Evolutionary conservation across 2,329 filamentous ascomycete genomes (phyloP).

Genomic region (Phialocephala subalpina): DNA sequence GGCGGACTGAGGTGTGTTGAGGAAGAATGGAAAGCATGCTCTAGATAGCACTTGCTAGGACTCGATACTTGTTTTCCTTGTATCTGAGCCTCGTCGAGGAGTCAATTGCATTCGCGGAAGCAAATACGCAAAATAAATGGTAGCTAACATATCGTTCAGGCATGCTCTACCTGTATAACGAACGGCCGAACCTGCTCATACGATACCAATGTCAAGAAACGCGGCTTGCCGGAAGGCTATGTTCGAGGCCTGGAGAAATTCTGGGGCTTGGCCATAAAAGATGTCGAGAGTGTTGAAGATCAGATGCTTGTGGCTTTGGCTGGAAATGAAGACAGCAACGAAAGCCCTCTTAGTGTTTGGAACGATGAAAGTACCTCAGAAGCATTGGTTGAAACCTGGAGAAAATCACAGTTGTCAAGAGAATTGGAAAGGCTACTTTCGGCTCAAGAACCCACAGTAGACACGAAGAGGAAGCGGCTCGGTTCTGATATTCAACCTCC

Average conservation of each 20-base stretch:
- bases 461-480: constrained; percentile 39
- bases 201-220: constrained; percentile 76
- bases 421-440: constrained; percentile 43
- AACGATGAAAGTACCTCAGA: constrained; percentile 41
- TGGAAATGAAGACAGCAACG: constrained; percentile 46
- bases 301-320: constrained; percentile 55
- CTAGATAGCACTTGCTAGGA: no score
- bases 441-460: constrained; percentile 36
- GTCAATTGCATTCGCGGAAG: neutral
- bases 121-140: neutral
- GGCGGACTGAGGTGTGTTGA: neutral
- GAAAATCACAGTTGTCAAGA: constrained; percentile 42
- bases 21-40: no score
- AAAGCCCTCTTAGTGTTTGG: constrained; percentile 42
- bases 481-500: constrained; percentile 33
- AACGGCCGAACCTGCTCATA: constrained; percentile 67
- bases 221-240: constrained; percentile 82
- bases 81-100: neutral
- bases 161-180: constrained; percentile 67
- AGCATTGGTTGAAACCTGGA: constrained; percentile 41
- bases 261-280: constrained; percentile 61
- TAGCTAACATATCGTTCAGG: constrained; percentile 23
- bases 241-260: constrained; percentile 74
- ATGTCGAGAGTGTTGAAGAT: constrained; percentile 56
- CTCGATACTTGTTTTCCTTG: neutral